Conservation (phyloP, 495 filamentous ascomycete species). For the Alectoria sarmentosa region DNA sequence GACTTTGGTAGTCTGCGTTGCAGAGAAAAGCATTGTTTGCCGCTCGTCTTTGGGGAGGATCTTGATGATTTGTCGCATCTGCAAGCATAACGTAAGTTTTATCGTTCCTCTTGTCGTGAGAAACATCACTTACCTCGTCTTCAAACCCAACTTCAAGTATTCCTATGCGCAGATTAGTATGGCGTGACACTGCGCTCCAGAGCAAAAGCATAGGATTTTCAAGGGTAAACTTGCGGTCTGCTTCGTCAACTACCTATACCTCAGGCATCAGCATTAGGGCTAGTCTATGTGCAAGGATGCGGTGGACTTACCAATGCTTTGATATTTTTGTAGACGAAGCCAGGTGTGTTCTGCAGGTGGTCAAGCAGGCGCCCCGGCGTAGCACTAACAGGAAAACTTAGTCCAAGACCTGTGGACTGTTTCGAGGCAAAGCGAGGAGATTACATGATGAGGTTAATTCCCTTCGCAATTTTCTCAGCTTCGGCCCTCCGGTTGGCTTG, state of each 20-base stretch:
- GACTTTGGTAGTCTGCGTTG: constrained; percentile 97
- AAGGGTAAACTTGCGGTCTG: constrained; percentile 41
- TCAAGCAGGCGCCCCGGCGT: constrained; percentile 91
- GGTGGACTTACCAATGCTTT: constrained; percentile 79
- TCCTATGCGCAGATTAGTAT: not conserved
- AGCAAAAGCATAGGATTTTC: not conserved
- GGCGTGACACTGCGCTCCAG: not conserved
- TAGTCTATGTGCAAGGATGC: too few species aligned
- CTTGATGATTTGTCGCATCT: constrained; percentile 91
- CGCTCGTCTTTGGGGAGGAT: constrained; percentile 83
- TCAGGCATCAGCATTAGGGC: too few species aligned
- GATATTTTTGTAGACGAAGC: constrained; percentile 88
- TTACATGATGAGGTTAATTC: constrained; percentile 79
- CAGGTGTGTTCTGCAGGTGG: constrained; percentile 84
- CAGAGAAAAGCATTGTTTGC: constrained; percentile 96
- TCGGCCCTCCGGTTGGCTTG: constrained; percentile 88
- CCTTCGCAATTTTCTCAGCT: constrained; percentile 88
- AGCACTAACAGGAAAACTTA: constrained; percentile 35
- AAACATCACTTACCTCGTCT: constrained; percentile 51
- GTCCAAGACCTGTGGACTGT: not conserved
- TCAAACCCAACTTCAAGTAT: constrained; percentile 98
- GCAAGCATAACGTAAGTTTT: not conserved
- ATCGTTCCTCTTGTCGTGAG: not conserved
- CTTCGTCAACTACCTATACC: too few species aligned
- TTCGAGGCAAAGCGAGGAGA: not conserved